Conservation (phyloP, 306 rosid species). For the Vicia sativa region DNA sequence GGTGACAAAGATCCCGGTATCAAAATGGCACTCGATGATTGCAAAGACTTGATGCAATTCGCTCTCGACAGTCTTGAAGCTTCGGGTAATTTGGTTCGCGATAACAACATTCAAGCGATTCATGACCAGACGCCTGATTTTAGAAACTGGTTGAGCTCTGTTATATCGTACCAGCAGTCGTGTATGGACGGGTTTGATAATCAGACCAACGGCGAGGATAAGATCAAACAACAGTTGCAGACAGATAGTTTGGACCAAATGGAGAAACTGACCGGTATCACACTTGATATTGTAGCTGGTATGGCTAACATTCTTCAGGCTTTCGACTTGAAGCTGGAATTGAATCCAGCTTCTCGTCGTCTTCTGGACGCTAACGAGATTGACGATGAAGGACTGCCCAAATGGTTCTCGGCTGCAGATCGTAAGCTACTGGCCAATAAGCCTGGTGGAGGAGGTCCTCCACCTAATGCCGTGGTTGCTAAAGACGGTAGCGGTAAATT, state of each 20-base stretch:
- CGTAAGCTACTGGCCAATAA: constrained; percentile 49
- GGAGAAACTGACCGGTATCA: constrained; percentile 55
- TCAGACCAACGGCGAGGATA: constrained; percentile 23
- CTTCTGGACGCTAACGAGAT: constrained; percentile 46
- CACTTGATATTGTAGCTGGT: constrained; percentile 57
- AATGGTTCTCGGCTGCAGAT: constrained; percentile 61
- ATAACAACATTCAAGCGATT: constrained; percentile 40
- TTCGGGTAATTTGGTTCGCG: constrained; percentile 33
- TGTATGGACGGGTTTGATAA: constrained; percentile 55
- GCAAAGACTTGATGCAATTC: constrained; percentile 62
- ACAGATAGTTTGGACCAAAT: constrained; percentile 32
- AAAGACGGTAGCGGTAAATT: constrained; percentile 69
- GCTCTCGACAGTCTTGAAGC: constrained; percentile 54
- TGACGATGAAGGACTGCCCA: constrained; percentile 51
- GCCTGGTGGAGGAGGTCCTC: not conserved
- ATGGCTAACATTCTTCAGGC: constrained; percentile 38
- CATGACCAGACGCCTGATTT: constrained; percentile 50
- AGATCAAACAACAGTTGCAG: constrained; percentile 33
- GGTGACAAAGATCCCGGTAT: constrained; percentile 22
- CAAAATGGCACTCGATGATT: constrained; percentile 66
- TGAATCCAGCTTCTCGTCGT: constrained; percentile 51
- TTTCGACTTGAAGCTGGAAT: constrained; percentile 49
- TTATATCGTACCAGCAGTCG: constrained; percentile 57
- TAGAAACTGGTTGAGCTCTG: constrained; percentile 69
- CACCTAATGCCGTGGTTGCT: constrained; percentile 69